Evolutionary conservation across 1,139 yeast genomes (phyloP).

Genomic region (Geotrichum reessii): DNA sequence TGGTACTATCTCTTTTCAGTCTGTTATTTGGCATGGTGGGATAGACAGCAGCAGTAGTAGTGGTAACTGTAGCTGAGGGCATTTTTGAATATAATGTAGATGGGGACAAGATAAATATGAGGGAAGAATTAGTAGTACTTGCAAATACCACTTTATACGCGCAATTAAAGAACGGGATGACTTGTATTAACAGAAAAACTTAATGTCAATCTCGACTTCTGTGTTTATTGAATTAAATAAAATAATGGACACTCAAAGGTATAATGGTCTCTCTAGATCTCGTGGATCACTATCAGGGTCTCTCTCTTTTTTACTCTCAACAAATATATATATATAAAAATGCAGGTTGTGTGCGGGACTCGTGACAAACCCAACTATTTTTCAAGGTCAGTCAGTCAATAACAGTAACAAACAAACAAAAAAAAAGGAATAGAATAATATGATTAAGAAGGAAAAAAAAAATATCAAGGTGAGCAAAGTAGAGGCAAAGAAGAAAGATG

Average conservation of each 20-base stretch:
- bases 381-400: neutral
- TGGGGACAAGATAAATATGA: neutral
- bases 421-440: neutral
- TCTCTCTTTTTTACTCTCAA: neutral
- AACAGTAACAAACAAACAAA: neutral
- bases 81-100: neutral
- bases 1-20: constrained; percentile 9
- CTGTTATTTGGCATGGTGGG: constrained; percentile 4
- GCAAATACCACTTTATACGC: constrained; percentile 17
- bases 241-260: neutral
- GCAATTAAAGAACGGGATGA: constrained; percentile 3
- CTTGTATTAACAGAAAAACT: neutral
- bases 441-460: neutral
- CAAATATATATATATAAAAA: neutral
- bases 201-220: neutral
- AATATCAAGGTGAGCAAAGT: neutral
- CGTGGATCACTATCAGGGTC: neutral
- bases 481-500: neutral
- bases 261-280: neutral
- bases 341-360: neutral
- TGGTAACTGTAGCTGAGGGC: constrained; percentile 8
- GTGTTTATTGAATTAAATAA: neutral
- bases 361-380: neutral
- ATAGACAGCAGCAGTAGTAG: constrained; percentile 7
- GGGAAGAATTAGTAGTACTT: constrained; percentile 12